Evolutionary conservation across 1,284 basidiomycete species (phyloP).

Genomic region (Trichosporon asahii): DNA sequence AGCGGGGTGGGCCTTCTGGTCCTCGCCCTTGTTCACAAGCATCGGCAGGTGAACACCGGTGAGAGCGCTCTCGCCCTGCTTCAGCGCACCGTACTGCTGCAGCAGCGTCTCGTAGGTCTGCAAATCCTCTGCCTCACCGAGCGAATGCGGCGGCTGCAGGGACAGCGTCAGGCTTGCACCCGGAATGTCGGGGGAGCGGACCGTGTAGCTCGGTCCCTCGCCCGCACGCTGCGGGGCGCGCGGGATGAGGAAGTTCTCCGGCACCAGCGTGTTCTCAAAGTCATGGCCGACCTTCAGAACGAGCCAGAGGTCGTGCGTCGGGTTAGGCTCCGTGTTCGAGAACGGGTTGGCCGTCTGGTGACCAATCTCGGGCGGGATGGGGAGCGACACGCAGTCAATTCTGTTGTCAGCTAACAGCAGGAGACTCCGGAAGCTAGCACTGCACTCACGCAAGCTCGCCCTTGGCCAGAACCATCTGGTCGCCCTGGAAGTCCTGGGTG

Average conservation of each 20-base stretch:
- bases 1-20: neutral
- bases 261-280: conserved; percentile 47
- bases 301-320: conserved; percentile 51
- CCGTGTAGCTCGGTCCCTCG: conserved; percentile 34
- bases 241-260: conserved; percentile 31
- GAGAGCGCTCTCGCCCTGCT: conserved; percentile 32
- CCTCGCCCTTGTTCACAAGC: conserved; percentile 6
- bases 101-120: conserved; percentile 69
- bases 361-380: conserved; percentile 46
- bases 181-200: conserved; percentile 30
- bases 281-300: conserved; percentile 44
- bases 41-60: conserved; percentile 25
- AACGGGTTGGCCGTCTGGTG: conserved; percentile 52
- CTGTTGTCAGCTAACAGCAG: conserved; percentile 23
- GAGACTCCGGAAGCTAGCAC: neutral
- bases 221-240: conserved; percentile 22
- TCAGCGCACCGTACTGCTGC: conserved; percentile 60
- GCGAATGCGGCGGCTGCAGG: conserved; percentile 39
- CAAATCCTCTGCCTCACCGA: conserved; percentile 57
- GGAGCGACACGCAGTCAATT: conserved; percentile 49
- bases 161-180: conserved; percentile 52
- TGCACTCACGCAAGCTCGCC: conserved; percentile 46
- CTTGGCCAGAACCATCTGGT: conserved; percentile 37
- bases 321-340: conserved; percentile 35
- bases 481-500: conserved; percentile 38